Evolutionary conservation across 768 basidiomycete species (phyloP).

Genomic region (Serendipita sp.): DNA sequence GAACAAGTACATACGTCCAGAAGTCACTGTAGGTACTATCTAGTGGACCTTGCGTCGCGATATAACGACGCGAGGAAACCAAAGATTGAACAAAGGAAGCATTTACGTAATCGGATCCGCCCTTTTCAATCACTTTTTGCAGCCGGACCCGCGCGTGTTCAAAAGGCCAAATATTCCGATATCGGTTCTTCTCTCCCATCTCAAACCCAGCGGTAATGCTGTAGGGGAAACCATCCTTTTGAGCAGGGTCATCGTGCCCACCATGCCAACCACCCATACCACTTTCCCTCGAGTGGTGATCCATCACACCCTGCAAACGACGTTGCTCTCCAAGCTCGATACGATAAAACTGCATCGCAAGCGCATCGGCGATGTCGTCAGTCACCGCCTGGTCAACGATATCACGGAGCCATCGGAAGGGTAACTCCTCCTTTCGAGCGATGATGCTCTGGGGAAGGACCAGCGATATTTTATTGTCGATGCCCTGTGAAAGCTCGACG

Average conservation of each 20-base stretch:
- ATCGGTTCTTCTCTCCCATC: constrained; percentile 90
- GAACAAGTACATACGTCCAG: constrained; percentile 55
- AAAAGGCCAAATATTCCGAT: constrained; percentile 95
- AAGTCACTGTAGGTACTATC: constrained; percentile 83
- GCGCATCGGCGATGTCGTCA: constrained; percentile 57
- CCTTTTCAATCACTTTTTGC: constrained; percentile 20
- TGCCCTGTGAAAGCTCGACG: constrained; percentile 49
- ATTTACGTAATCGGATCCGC: constrained; percentile 83
- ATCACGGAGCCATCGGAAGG: constrained; percentile 61
- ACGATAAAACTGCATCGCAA: constrained; percentile 86
- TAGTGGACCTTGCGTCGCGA: constrained; percentile 91
- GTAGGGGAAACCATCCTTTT: constrained; percentile 47
- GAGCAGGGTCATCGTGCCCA: constrained; percentile 8
- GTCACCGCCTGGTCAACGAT: constrained; percentile 39
- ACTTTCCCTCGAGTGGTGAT: constrained; percentile 60
- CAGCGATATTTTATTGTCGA: constrained; percentile 71
- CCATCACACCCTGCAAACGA: constrained; percentile 78
- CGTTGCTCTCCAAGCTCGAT: constrained; percentile 86
- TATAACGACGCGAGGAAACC: constrained; percentile 67
- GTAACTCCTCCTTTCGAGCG: constrained; percentile 51
- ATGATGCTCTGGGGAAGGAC: constrained; percentile 29
- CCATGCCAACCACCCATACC: neutral
- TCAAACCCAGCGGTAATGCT: constrained; percentile 93
- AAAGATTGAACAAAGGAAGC: constrained; percentile 85
- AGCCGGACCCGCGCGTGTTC: constrained; percentile 84